Base-by-base conservation (phyloP, 2,329 filamentous ascomycete genomes). In the Meredithiella fracta region DNA sequence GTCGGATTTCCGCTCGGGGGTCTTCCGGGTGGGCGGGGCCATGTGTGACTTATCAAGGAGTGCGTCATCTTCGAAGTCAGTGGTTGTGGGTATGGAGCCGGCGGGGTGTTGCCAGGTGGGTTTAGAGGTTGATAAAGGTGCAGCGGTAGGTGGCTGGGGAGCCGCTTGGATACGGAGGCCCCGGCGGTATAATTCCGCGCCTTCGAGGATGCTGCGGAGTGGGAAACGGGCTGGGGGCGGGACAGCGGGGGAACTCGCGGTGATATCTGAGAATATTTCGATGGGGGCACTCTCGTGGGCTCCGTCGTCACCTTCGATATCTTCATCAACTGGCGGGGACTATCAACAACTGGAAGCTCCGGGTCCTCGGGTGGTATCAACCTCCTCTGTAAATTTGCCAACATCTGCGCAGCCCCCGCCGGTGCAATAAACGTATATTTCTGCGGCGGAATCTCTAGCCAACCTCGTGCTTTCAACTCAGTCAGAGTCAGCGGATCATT, bases 401-500 rank as follows among this genome's bases (percentile, higher is more conserved):
- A 70, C 11, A 83, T 65, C 60, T 77, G 72, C 4, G 76, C 77
- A 0, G 79, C 71, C 1, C 79, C 71, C 1, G 75, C 77, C 1
- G 78, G 79, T 1, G 74, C 75, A 0, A 83, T 65, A 60, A 75
- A 79, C 2, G 66, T 65, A 58, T 75, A 80, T 52, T 72, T 74
- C 25, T 70, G 67, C n/a, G 79, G 72, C 1, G 71, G 65, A 1
- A 68, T 66, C 3, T 70, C 67, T 0, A 80, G 63, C 75, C 78
- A 80, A 0, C 76, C 78, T 40, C 44, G 74, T 44, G 70, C 67
- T 47, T 70, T 72, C 69, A 83, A 76, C 54, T 73, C 68, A 0
- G 69, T 66, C 1, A 78, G 66, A 0, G 72, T 66, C 1, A 80
- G 68, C 0, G 79, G 75, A 63, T 83, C 74, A 61, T 82, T 81